Evolutionary conservation across 768 basidiomycete species (phyloP), one percentile per base, ranked within the genome.

Genomic region (Auriscalpium vulgare): DNA sequence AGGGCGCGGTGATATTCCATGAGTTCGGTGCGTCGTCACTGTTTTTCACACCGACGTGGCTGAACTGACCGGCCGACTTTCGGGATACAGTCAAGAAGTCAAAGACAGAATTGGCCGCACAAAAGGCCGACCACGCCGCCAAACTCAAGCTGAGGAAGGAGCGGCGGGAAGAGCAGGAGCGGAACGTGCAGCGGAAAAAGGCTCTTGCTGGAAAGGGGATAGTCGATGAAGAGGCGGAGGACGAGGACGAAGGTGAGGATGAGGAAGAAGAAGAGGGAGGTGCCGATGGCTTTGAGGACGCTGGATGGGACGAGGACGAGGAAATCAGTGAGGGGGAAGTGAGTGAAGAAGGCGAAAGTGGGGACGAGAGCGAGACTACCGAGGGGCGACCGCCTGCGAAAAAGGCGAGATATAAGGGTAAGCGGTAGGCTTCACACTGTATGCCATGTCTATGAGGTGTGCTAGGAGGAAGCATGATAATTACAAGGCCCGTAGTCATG

Each of bases 1-100:
- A 95, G 69, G 92, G 97, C 7, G 83, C 80, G 60, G 91, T 97
- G 1, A 86, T 99, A 43, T 97, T 88, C 74, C 97, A 99, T 68
- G 86, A 91, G 72, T 89, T 97, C 64, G 88, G 95, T 93, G 63
- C 63, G 89, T 49, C 9, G 35, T 36, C 21, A 47, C 40, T 50
- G 58, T 57, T 29, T 46, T 35, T 14, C 51, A 56, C 11, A 57
- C 53, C 45, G 14, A 45, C n/a, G n/a, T 5, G 55, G 2, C 4
- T 51, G 23, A 29, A 8, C 36, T 37, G 48, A n/a, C 21, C 19
- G 43, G 54, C 34, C 16, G 8, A 23, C 53, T 37, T 9, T 50
- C 37, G 43, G 9, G 59, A n/a, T 47, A n/a, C 67, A 97, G 95
- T 97, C 51, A 90, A 91, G 76, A 98, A 95, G 71, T 79, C 88